phyloP scores from a whole-genome alignment of 257 asterid species.

The Plantago ovata region DNA sequence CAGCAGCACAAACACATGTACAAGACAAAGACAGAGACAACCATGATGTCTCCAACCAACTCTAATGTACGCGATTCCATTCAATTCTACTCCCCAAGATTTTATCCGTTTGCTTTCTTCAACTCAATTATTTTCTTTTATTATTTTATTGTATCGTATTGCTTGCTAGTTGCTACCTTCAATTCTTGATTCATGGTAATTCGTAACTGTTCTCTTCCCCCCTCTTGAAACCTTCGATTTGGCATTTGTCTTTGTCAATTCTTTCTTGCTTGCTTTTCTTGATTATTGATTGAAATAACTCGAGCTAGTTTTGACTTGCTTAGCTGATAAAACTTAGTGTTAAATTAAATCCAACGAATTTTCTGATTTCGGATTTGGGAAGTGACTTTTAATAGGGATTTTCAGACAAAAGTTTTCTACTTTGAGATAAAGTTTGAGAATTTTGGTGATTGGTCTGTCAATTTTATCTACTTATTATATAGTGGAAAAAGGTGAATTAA shows the following conservation, averaged over 20 bases:
- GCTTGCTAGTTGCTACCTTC: no score
- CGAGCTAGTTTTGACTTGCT: background rate
- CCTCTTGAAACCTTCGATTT: background rate
- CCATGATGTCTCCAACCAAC: slow-evolving; percentile 41
- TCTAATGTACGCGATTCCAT: slow-evolving; percentile 26
- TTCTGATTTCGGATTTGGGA: no score
- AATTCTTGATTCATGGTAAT: background rate
- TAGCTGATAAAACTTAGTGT: no score
- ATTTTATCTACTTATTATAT: no score
- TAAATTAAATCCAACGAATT: no score
- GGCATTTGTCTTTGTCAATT: background rate
- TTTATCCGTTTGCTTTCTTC: slow-evolving; percentile 4
- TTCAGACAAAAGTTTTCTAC: no score
- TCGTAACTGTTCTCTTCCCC: no score
- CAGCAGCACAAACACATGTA: no score
- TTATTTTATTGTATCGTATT: background rate
- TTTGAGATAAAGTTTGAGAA: no score
- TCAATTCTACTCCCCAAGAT: slow-evolving; percentile 3
- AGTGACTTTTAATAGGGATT: no score
- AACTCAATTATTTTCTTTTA: background rate
- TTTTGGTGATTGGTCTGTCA: no score
- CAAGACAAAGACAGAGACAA: slow-evolving; percentile 17
- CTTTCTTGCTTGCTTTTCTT: background rate
- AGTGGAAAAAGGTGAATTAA: no score
- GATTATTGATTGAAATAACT: background rate